Evolutionary conservation across 139 green algal species (phyloP), one percentile per base, ranked within the genome.

Genomic region (Mesotaenium endlicherianum): DNA sequence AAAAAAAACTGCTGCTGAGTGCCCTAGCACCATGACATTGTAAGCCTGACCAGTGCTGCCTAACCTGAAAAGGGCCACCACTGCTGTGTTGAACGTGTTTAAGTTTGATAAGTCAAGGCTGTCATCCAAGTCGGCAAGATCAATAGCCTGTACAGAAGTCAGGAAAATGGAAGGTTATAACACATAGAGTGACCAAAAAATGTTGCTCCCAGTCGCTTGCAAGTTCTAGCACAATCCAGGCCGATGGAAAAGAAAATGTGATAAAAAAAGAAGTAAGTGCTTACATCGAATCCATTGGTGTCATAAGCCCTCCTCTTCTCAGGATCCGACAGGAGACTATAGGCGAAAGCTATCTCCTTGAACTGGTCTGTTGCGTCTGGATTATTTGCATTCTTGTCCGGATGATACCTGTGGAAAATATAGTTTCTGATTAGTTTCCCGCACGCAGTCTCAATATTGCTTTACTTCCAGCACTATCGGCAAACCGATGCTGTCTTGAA

Each of bases 291-390:
- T 2, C 92, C 92, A 60, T 84, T 80, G 40, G 72, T 74, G 47
- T 95, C 93, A 82, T 95, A 95, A 34, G 86, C 44, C 2, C 75
- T 81, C 1, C 92, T 78, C 81, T 95, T 93, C 26, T 90, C 44
- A 0, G 90, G 74, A 58, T 95, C 90, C 16, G 74, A 88, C 34
- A 95, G 87, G 86, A 92, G 92, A 26, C 80, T 83, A 70, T 93
- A 95, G 11, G 92, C 87, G 30, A 77, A 86, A 2, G 87, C 92
- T 16, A 94, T 91, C 16, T 89, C 77, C 45, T 90, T 89, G 70
- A 90, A 90, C 75, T 75, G 45, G 31, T 90, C 85, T 5, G 85
- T 43, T 11, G 85, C 82, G 30, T 85, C 81, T 4, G 75, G 76
- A 81, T 55, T 50, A 26, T 89, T 84, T 17, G 47, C 55, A 60